Conservation (phyloP, 305 asterid species). For the Fraxinus latifolia region DNA sequence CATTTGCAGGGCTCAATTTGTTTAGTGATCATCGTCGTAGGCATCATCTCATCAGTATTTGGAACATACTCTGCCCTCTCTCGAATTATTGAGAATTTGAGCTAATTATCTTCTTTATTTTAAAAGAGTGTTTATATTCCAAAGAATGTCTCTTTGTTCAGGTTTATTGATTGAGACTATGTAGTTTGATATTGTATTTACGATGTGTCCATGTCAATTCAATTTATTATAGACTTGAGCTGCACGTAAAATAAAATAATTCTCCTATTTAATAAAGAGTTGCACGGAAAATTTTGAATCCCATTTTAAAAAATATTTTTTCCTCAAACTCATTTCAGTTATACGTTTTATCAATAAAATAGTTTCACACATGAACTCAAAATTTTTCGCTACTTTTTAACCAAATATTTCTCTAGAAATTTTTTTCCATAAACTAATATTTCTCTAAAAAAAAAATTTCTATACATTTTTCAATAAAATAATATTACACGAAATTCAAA, state of each 20-base stretch:
- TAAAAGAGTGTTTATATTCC: neutral
- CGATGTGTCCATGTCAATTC: neutral
- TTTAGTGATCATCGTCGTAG: constrained; percentile 53
- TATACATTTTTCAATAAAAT: no score
- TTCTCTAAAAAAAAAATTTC: no score
- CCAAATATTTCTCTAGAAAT: no score
- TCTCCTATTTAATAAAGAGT: neutral
- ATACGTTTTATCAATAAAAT: neutral
- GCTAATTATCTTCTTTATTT: constrained; percentile 18
- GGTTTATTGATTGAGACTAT: neutral
- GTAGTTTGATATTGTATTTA: neutral
- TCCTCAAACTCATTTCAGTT: neutral
- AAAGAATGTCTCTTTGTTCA: neutral
- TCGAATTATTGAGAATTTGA: constrained; percentile 53
- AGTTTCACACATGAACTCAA: no score
- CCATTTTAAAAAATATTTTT: neutral
- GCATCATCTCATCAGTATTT: constrained; percentile 49
- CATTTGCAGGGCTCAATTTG: constrained; percentile 53
- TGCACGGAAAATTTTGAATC: neutral
- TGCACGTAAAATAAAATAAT: neutral
- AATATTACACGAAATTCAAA: no score
- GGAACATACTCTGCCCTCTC: constrained; percentile 78
- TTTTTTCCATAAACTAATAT: no score
- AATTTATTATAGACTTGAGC: neutral
- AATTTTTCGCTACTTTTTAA: no score